A percentile compares a stretch with the other conserved stretches of the same genome.
Evolutionary conservation across 768 basidiomycete species (phyloP).

Genomic region (Lentinus brumalis): DNA sequence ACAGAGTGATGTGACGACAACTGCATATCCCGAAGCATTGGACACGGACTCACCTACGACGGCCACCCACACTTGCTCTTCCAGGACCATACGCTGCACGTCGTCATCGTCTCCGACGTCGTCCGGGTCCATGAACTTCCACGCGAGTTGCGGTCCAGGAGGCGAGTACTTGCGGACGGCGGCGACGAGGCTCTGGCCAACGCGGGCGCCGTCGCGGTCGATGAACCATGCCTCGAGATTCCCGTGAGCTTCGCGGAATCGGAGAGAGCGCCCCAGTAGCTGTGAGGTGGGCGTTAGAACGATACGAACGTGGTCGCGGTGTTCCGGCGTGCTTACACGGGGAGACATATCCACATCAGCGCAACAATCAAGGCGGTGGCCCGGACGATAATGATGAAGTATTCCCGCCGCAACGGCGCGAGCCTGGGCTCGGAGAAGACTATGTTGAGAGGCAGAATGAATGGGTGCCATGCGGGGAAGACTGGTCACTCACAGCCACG

Average conservation of each 20-base stretch:
- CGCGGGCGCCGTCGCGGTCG: conserved; percentile 38
- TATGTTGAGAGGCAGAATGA: background rate
- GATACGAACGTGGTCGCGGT: conserved; percentile 4
- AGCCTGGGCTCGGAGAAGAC: conserved; percentile 29
- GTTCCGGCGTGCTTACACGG: conserved; percentile 34
- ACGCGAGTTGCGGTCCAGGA: conserved; percentile 26
- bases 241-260: conserved; percentile 22
- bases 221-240: conserved; percentile 43
- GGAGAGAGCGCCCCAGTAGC: conserved; percentile 31
- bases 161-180: conserved; percentile 29
- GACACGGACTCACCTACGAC: conserved; percentile 36
- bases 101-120: conserved; percentile 29
- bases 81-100: conserved; percentile 36
- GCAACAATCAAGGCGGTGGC: conserved; percentile 34
- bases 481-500: conserved; percentile 8
- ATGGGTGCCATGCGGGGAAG: background rate
- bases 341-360: conserved; percentile 44
- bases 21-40: background rate
- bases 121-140: conserved; percentile 23
- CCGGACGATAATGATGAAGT: conserved; percentile 35
- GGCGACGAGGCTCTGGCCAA: conserved; percentile 35
- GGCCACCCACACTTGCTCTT: conserved; percentile 44
- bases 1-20: no score
- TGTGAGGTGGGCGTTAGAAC: conserved; percentile 5
- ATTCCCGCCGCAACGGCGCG: conserved; percentile 26